phyloP scores from a whole-genome alignment of 495 filamentous ascomycete species.

The Neurospora africana region DNA sequence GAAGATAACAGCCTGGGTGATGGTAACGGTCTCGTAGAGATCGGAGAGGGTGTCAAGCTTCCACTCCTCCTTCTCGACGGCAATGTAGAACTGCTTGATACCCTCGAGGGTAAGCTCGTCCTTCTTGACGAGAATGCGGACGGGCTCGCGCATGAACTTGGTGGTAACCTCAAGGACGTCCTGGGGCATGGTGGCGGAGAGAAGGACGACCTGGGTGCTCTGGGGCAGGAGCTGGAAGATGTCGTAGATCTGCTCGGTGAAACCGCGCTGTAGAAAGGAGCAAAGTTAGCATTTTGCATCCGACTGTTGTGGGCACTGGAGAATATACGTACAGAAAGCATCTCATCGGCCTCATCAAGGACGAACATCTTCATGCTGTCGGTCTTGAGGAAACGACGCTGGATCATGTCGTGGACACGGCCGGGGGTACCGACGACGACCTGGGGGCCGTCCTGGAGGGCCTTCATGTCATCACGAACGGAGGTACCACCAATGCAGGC shows the following conservation, averaged over 20 bases:
- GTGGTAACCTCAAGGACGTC: constrained; percentile 99
- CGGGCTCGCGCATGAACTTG: constrained; percentile 99
- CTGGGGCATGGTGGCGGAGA: constrained; percentile 94
- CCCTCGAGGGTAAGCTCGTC: constrained; percentile 97
- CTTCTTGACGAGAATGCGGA: constrained; percentile 98
- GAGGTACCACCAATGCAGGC: constrained; percentile 98
- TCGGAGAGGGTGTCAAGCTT: constrained; percentile 99
- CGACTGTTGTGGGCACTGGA: neutral
- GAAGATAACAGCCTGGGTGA: constrained; percentile 99
- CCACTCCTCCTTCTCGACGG: constrained; percentile 99
- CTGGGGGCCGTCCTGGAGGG: constrained; percentile 92
- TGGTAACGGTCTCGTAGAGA: constrained; percentile 97
- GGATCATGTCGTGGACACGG: constrained; percentile 98
- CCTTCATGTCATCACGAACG: constrained; percentile 93
- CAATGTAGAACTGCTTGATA: constrained; percentile 98
- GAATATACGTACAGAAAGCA: constrained; percentile 58
- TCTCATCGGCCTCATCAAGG: constrained; percentile 88
- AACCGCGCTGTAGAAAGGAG: constrained; percentile 58
- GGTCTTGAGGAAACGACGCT: constrained; percentile 84
- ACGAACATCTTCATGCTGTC: constrained; percentile 98
- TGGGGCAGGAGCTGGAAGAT: constrained; percentile 95
- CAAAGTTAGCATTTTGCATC: constrained; percentile 5
- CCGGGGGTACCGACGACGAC: constrained; percentile 95
- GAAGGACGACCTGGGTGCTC: constrained; percentile 93
- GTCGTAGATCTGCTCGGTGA: constrained; percentile 99